Evolutionary conservation across 2,329 filamentous ascomycete species (phyloP).

Genomic region (Cercospora sp.): DNA sequence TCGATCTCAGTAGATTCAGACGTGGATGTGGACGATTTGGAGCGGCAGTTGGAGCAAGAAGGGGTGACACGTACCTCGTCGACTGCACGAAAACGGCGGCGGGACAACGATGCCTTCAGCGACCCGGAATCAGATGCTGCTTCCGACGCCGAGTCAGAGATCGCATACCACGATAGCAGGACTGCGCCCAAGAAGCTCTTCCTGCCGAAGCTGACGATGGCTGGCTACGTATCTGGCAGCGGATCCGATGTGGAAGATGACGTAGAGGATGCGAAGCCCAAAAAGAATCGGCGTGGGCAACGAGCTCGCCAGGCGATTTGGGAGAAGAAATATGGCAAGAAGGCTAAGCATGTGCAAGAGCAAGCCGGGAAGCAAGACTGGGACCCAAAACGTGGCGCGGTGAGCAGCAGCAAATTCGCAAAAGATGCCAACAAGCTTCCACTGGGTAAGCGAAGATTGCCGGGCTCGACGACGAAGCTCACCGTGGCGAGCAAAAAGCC

Average conservation of each 20-base stretch:
- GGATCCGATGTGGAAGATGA: slow-evolving; percentile 68
- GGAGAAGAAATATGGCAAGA: slow-evolving; percentile 75
- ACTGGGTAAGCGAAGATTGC: slow-evolving; percentile 16
- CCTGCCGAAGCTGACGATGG: slow-evolving; percentile 72
- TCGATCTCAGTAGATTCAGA: slow-evolving; percentile 19
- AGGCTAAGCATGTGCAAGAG: slow-evolving; percentile 66
- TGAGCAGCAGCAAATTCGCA: slow-evolving; percentile 25
- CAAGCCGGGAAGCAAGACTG: slow-evolving; percentile 55
- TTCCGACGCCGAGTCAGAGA: slow-evolving; percentile 30
- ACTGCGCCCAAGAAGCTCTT: slow-evolving; percentile 57
- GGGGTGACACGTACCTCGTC: slow-evolving; percentile 21
- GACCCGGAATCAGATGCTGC: slow-evolving; percentile 30
- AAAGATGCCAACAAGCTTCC: slow-evolving; percentile 26
- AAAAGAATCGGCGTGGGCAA: slow-evolving; percentile 76
- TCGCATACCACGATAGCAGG: slow-evolving; percentile 24
- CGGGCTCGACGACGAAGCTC: slow-evolving; percentile 17
- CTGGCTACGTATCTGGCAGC: slow-evolving; percentile 76
- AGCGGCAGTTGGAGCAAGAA: slow-evolving; percentile 31
- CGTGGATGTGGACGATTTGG: slow-evolving; percentile 32
- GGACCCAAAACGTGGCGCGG: slow-evolving; percentile 61
- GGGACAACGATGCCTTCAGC: slow-evolving; percentile 25
- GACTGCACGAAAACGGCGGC: neutral
- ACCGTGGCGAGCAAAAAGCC: slow-evolving; percentile 32
- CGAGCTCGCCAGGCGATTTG: slow-evolving; percentile 74
- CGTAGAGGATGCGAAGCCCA: slow-evolving; percentile 52